These are phyloP conservation scores for Naegleria gruberi DNA, from an alignment of 208 protist genomes.

Conservation along the genomic window DNA sequence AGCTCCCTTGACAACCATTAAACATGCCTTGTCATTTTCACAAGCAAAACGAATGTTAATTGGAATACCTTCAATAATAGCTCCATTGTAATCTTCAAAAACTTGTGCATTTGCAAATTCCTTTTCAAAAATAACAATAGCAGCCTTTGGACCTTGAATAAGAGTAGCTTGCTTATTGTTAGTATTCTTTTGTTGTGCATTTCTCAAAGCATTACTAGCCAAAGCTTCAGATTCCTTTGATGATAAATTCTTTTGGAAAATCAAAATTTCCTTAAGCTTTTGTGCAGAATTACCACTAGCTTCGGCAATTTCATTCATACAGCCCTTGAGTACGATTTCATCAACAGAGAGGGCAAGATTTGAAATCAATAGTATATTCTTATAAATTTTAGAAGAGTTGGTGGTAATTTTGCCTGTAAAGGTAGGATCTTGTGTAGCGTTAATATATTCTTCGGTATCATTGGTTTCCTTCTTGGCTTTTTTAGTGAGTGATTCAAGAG, in stretches of 20 bases:
- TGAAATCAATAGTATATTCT: neutral
- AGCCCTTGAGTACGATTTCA: neutral
- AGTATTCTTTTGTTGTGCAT: neutral
- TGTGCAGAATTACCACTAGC: neutral
- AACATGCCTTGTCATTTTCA: neutral
- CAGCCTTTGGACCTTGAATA: neutral
- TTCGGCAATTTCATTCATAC: neutral
- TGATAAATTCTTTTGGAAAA: neutral
- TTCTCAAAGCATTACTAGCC: neutral
- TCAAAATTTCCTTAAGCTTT: neutral
- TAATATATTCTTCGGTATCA: neutral
- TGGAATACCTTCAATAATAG: neutral
- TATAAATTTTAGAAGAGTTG: neutral
- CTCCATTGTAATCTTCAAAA: neutral
- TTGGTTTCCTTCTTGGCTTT: neutral
- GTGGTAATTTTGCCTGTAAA: neutral
- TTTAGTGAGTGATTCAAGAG: neutral
- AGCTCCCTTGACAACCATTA: neutral
- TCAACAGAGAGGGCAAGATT: neutral
- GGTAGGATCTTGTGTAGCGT: neutral
- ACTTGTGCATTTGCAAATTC: neutral
- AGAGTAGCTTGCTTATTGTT: neutral
- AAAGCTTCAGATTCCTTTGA: neutral
- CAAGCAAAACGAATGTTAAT: neutral
- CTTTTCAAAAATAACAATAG: neutral